A percentile compares a stretch with the other conserved stretches of the same genome.
Evolutionary conservation across 1,139 yeast species (phyloP).

Genomic region (Zhuliangozyma parablackwelliae): DNA sequence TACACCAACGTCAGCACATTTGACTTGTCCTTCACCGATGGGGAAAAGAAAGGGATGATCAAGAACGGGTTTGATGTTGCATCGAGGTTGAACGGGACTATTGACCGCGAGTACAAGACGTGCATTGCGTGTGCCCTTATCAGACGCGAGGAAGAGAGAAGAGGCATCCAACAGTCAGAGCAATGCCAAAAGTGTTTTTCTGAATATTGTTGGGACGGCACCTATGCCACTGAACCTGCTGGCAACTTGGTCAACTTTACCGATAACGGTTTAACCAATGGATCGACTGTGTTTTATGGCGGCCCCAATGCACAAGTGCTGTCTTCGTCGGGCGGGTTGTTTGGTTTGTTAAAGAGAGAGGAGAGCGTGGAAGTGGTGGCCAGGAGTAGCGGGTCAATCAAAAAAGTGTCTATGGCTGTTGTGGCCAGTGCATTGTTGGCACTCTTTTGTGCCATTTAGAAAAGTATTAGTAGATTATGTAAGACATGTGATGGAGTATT

Average conservation of each 20-base stretch:
- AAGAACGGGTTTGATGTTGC: slow-evolving; percentile 34
- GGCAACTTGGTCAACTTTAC: slow-evolving; percentile 22
- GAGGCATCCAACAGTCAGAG: slow-evolving; percentile 30
- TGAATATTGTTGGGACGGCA: slow-evolving; percentile 40
- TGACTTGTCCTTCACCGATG: slow-evolving; percentile 28
- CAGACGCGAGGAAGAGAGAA: slow-evolving; percentile 38
- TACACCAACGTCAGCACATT: slow-evolving; percentile 32
- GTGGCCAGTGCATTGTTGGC: no score
- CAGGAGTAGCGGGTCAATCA: no score
- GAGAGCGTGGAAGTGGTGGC: no score
- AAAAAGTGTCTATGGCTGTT: no score
- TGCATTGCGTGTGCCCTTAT: slow-evolving; percentile 42
- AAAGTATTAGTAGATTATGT: no score
- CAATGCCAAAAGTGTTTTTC: slow-evolving; percentile 35
- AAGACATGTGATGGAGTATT: no score
- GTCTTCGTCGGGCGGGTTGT: slow-evolving; percentile 1
- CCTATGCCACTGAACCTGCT: slow-evolving; percentile 9
- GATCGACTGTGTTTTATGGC: slow-evolving; percentile 10
- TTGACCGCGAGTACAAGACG: slow-evolving; percentile 32
- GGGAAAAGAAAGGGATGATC: slow-evolving; percentile 33
- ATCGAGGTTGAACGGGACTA: slow-evolving; percentile 27
- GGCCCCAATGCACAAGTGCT: neutral
- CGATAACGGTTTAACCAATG: slow-evolving; percentile 25
- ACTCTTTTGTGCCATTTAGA: no score
- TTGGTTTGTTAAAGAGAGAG: slow-evolving; percentile 2